Base-by-base conservation (phyloP, 805 yeast genomes). In the Isabelozyma rhagii region DNA sequence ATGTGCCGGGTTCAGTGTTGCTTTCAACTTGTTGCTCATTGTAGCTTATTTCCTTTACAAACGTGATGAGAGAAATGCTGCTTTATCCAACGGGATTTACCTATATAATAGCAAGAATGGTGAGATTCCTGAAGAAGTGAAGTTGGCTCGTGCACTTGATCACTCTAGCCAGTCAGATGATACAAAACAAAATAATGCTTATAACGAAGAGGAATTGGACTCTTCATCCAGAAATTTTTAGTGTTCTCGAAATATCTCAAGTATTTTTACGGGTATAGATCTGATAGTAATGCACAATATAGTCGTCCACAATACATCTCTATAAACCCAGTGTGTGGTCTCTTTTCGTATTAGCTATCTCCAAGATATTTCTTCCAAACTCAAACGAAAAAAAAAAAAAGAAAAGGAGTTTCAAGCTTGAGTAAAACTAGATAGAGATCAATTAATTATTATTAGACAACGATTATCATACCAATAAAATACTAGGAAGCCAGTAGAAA, bases 41-140 rank as follows among this genome's bases (percentile, higher is more conserved):
- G 53, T 65, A 28, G 69, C 69, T 10, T 65, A 70, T 52, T 60
- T 64, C 51, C 63, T 70, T 45, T 82, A 80, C 64, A 82, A 80
- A 62, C 67, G 73, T 45, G 80, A 80, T 45, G 85, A 82, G 58
- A 72, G 71, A 55, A 64, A 57, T 39, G 63, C 67, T 47, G 80
- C 83, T 2, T 51, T 69, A 17, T 69, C 67, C 4, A 77, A 80
- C 53, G 84, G 84, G 31, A 79, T 81, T 39, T 69, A 68, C 41
- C 47, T 80, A 3, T 79, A 75, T 62, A 72, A 79, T 51, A 55
- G 61, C 28, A 59, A 56, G n/a, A 63, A 61, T 28, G 73, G 68
- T 28, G 67, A 62, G 27, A 55, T 39, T 8, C 36, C 36, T 31
- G 36, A 5, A 9, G 36, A 31, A 4, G 36, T 31, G 10, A 8